These are phyloP conservation scores for Fusarium bactridioides DNA, from an alignment of 2,329 filamentous ascomycete species.

Conservation along the genomic window DNA sequence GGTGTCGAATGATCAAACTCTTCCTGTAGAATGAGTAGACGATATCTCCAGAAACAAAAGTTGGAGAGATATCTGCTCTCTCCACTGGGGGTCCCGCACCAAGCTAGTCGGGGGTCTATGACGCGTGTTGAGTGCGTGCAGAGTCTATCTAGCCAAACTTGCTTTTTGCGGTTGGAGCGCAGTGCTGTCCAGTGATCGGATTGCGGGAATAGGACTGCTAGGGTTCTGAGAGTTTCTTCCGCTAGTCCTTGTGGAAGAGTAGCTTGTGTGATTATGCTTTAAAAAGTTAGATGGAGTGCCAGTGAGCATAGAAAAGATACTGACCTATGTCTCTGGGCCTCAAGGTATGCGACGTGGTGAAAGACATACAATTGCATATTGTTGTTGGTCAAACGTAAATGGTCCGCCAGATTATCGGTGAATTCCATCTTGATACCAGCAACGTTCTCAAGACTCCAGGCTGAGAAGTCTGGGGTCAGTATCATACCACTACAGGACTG, in stretches of 20 bases:
- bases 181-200: neutral
- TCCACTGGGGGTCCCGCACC: neutral
- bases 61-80: neutral
- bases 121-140: accelerated
- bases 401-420: accelerated
- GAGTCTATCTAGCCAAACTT: neutral
- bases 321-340: accelerated
- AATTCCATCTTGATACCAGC: neutral
- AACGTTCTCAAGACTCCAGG: neutral
- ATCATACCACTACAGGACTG: accelerated
- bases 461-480: accelerated
- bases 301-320: too few species aligned
- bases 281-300: too few species aligned
- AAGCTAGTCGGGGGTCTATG: neutral
- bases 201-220: accelerated
- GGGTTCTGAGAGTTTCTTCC: accelerated
- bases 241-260: too few species aligned
- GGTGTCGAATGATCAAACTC: neutral
- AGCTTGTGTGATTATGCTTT: too few species aligned
- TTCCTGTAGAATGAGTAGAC: accelerated
- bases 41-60: neutral
- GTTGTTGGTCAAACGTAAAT: accelerated
- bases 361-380: accelerated
- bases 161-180: accelerated
- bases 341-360: accelerated